Evolutionary conservation across 164 flowering plant genomes (phyloP).

Genomic region (Macadamia tetraphylla): DNA sequence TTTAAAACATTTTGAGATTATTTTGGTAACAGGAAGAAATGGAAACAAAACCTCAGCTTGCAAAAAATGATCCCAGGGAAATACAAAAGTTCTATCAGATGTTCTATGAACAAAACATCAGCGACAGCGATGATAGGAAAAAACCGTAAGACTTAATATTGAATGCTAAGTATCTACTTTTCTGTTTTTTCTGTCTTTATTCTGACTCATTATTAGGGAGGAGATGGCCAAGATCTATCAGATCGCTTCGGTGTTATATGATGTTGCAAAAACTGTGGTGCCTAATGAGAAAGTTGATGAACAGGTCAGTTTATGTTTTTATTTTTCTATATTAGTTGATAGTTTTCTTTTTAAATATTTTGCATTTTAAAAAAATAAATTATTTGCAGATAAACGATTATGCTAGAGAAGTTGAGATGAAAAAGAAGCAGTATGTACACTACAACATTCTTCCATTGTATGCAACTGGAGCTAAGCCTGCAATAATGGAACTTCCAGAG

Average conservation of each 20-base stretch:
- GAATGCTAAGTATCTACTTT: not conserved
- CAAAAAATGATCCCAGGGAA: constrained; percentile 62
- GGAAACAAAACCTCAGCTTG: constrained; percentile 45
- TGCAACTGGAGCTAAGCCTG: constrained; percentile 65
- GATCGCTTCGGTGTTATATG: constrained; percentile 79
- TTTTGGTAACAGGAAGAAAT: constrained; percentile 64
- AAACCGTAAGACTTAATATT: constrained; percentile 68
- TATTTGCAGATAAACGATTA: constrained; percentile 49
- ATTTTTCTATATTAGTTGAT: not conserved
- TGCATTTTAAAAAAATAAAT: not conserved
- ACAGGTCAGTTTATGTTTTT: constrained; percentile 40
- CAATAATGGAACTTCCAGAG: constrained; percentile 95
- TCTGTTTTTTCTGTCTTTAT: not conserved
- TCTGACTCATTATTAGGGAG: constrained; percentile 45
- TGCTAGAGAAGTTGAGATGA: constrained; percentile 71
- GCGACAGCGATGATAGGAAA: constrained; percentile 52
- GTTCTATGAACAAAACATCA: constrained; percentile 60
- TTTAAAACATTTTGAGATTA: constrained; percentile 1
- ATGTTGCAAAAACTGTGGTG: constrained; percentile 71
- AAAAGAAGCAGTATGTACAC: constrained; percentile 57
- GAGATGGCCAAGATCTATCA: constrained; percentile 92
- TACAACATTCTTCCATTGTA: constrained; percentile 86
- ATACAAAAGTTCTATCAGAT: constrained; percentile 62
- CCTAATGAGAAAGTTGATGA: constrained; percentile 49
- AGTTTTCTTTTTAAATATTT: constrained; percentile 3